Percentiles rank a stretch among this genome's conserved stretches.
Conservation (phyloP, 116 monocot species). For the Posidonia oceanica region DNA sequence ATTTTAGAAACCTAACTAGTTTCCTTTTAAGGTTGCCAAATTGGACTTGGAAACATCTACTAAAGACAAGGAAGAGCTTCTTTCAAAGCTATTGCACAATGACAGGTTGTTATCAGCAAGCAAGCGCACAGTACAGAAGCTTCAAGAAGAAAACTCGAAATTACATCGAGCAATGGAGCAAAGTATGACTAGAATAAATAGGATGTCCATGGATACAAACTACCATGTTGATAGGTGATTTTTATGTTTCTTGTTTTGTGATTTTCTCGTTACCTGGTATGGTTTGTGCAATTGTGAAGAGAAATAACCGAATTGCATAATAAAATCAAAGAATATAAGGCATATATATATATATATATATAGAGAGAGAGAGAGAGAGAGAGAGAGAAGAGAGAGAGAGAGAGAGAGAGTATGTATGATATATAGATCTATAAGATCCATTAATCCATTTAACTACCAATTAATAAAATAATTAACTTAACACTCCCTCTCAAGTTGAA, state of each 20-base stretch:
- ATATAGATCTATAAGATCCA: too few relatives aligned
- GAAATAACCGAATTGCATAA: too few relatives aligned
- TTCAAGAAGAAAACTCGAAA: slow-evolving; percentile 89
- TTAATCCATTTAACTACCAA: too few relatives aligned
- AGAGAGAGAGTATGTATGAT: too few relatives aligned
- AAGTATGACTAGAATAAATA: slow-evolving; percentile 86
- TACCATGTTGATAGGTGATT: slow-evolving; percentile 85
- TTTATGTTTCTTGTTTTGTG: background rate
- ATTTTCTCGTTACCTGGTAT: too few relatives aligned
- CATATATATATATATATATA: too few relatives aligned
- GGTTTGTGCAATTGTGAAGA: too few relatives aligned
- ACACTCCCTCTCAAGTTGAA: too few relatives aligned
- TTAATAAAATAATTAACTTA: too few relatives aligned
- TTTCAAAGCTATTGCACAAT: slow-evolving; percentile 40
- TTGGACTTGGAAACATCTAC: slow-evolving; percentile 41
- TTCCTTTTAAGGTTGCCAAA: slow-evolving; percentile 49
- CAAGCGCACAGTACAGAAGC: slow-evolving; percentile 56
- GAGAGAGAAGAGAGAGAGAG: too few relatives aligned
- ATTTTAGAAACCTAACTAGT: background rate
- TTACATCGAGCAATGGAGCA: slow-evolving; percentile 74
- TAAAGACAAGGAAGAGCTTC: slow-evolving; percentile 57
- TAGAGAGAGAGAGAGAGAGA: too few relatives aligned
- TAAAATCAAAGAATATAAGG: too few relatives aligned
- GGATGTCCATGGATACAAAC: slow-evolving; percentile 97
- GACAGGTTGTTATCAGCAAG: slow-evolving; percentile 60